These are phyloP conservation scores for Podaxis mareebaensis DNA, from an alignment of 768 basidiomycete genomes.

Conservation along the genomic window DNA sequence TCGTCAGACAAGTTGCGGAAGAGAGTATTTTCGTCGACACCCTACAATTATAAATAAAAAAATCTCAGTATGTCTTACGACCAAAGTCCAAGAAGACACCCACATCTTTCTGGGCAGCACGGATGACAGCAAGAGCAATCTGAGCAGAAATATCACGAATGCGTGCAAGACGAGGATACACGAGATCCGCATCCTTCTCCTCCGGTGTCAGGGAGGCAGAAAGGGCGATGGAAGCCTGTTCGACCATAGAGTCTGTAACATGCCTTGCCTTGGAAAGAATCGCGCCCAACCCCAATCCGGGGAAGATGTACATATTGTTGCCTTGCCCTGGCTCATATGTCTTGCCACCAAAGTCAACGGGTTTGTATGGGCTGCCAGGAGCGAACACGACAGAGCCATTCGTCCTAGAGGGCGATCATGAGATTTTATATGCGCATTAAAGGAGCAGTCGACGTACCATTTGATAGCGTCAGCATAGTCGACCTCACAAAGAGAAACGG, in stretches of 20 bases:
- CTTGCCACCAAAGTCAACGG: conserved; percentile 48
- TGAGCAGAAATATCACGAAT: conserved; percentile 65
- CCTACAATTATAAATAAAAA: conserved; percentile 27
- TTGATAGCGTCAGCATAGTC: conserved; percentile 61
- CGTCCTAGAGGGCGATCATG: conserved; percentile 42
- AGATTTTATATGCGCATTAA: background rate
- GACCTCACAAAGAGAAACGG: conserved; percentile 59
- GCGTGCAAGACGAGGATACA: conserved; percentile 70
- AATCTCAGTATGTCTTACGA: background rate
- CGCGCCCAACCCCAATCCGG: conserved; percentile 60
- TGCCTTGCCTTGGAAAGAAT: conserved; percentile 58
- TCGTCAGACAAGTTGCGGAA: conserved; percentile 50
- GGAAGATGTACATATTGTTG: conserved; percentile 79
- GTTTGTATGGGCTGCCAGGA: conserved; percentile 68
- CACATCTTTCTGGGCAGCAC: conserved; percentile 65
- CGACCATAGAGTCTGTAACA: conserved; percentile 71
- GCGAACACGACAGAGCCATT: conserved; percentile 70
- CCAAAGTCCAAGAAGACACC: conserved; percentile 19
- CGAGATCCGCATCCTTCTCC: conserved; percentile 52
- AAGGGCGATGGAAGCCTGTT: conserved; percentile 63
- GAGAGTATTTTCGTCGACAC: conserved; percentile 44
- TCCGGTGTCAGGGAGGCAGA: conserved; percentile 55
- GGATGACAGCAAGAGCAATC: conserved; percentile 64
- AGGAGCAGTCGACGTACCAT: conserved; percentile 37
- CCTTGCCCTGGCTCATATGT: conserved; percentile 69